Percentiles rank a stretch among this genome's conserved stretches.
Conservation (phyloP, 73 alveolate genomes). For the Tetrahymena borealis region DNA sequence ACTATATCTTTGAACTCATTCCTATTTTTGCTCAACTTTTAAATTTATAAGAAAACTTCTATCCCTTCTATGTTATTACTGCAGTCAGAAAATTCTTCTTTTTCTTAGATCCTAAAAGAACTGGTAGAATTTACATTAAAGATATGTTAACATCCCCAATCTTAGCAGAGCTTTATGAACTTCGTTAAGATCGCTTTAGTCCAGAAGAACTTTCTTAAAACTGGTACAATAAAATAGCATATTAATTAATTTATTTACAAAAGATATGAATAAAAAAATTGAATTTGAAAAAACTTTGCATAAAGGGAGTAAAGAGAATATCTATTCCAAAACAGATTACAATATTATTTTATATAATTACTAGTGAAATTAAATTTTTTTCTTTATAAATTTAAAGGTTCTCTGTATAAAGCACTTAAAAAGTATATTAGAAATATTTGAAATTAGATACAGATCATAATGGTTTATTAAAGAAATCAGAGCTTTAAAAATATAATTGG, state of each 20-base stretch:
- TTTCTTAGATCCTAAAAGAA: slow-evolving; percentile 85
- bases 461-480: slow-evolving; percentile 90
- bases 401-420: slow-evolving; percentile 71
- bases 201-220: slow-evolving; percentile 77
- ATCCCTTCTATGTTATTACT: slow-evolving; percentile 94
- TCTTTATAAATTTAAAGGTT: not conserved
- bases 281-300: not conserved
- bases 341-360: no score
- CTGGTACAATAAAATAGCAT: no score
- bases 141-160: slow-evolving; percentile 93
- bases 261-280: slow-evolving; percentile 21
- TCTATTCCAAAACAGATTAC: no score
- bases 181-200: slow-evolving; percentile 64
- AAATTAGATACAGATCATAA: slow-evolving; percentile 89
- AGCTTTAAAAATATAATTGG: slow-evolving; percentile 73
- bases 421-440: slow-evolving; percentile 86
- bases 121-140: slow-evolving; percentile 90
- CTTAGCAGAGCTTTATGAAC: slow-evolving; percentile 86
- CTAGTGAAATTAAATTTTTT: no score
- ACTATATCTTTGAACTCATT: slow-evolving; percentile 90
- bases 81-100: slow-evolving; percentile 97
- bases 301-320: no score
- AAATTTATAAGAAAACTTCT: slow-evolving; percentile 71
- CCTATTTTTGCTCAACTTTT: slow-evolving; percentile 88
- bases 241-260: not conserved